Evolutionary conservation across 495 filamentous ascomycete genomes (phyloP).

Genomic region (Achaetomiella virescens): DNA sequence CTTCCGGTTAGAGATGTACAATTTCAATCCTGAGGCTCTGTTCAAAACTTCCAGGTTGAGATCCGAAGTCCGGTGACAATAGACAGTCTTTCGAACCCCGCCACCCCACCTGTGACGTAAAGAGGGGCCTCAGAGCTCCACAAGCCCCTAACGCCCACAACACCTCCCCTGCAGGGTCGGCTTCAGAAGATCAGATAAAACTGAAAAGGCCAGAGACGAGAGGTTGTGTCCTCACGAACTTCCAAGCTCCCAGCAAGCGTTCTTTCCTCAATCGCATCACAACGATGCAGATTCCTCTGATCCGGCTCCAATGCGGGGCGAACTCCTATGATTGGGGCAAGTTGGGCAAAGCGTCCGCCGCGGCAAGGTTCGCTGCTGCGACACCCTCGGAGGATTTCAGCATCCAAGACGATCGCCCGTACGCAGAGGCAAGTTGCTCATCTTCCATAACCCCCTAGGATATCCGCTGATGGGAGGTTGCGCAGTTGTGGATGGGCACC

Average conservation of each 20-base stretch:
- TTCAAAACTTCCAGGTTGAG: neutral
- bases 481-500: conserved; percentile 96
- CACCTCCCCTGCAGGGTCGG: neutral
- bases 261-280: neutral
- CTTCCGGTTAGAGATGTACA: no score
- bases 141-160: no score
- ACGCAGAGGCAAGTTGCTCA: conserved; percentile 64
- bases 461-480: conserved; percentile 3
- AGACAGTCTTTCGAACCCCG: neutral
- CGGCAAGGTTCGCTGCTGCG: conserved; percentile 71
- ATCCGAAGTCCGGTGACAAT: neutral
- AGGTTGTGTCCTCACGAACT: neutral
- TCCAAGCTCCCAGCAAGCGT: neutral
- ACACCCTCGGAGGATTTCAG: conserved; percentile 64
- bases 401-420: conserved; percentile 76
- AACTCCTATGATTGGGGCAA: conserved; percentile 99
- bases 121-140: conserved; percentile 1
- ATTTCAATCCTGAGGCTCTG: no score
- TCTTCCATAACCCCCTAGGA: no score
- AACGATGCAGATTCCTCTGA: conserved; percentile 60
- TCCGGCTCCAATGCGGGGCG: conserved; percentile 89
- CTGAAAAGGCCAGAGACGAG: neutral
- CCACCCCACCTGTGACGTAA: conserved; percentile 9
- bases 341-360: conserved; percentile 71
- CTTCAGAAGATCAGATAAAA: neutral